Evolutionary conservation across 2,329 filamentous ascomycete species (phyloP).

Genomic region (Tricladium varicosporioides): DNA sequence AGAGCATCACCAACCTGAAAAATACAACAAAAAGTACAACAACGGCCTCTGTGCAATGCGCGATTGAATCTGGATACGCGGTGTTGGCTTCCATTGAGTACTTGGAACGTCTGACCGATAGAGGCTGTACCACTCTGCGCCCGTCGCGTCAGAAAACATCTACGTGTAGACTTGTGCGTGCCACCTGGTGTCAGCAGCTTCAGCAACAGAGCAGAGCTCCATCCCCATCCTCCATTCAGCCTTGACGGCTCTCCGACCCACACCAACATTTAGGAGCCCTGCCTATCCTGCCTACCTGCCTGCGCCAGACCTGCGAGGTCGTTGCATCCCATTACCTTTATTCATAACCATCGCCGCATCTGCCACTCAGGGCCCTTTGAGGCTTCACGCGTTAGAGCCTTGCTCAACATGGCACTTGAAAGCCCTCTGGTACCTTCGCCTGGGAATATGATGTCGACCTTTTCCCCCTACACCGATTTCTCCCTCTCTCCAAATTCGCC

Average conservation of each 20-base stretch:
- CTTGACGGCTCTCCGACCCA: conserved; percentile 18
- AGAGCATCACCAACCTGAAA: background rate
- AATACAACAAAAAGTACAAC: background rate
- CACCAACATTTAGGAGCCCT: conserved; percentile 20
- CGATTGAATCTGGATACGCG: conserved; percentile 10
- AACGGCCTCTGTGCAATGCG: conserved; percentile 8
- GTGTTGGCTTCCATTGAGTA: conserved; percentile 11
- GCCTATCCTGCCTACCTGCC: conserved; percentile 1
- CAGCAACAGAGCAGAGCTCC: conserved; percentile 3
- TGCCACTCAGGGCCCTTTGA: conserved; percentile 16
- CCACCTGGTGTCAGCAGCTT: conserved; percentile 10
- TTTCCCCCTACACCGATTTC: conserved; percentile 54
- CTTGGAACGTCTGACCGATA: conserved; percentile 9
- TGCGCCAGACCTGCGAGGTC: background rate
- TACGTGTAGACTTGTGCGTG: background rate
- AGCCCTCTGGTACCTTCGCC: conserved; percentile 62
- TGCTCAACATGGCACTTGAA: conserved; percentile 54
- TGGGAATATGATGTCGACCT: conserved; percentile 53
- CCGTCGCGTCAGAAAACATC: background rate
- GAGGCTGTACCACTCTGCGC: background rate
- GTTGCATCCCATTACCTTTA: conserved; percentile 10
- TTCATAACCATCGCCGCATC: conserved; percentile 18
- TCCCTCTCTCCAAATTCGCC: conserved; percentile 53
- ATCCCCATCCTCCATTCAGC: conserved; percentile 21
- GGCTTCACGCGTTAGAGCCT: conserved; percentile 21